Conservation (phyloP, 129 eudicot species). For the Artemisia annua region DNA sequence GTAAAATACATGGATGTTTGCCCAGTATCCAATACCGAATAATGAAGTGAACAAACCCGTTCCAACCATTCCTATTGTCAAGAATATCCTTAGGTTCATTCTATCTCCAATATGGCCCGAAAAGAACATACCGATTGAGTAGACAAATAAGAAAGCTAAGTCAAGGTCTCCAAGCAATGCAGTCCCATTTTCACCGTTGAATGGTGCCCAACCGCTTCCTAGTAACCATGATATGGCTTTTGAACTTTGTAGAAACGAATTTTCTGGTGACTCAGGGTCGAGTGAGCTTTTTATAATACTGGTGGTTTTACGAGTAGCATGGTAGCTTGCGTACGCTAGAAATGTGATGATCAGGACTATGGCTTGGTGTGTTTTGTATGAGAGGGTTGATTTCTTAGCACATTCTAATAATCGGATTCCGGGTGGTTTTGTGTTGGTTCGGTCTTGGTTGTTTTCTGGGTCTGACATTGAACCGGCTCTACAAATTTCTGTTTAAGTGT, state of each 20-base stretch:
- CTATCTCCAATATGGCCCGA: conserved; percentile 93
- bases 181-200: conserved; percentile 70
- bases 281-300: conserved; percentile 93
- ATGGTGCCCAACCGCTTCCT: conserved; percentile 87
- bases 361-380: conserved; percentile 74
- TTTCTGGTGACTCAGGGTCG: conserved; percentile 62
- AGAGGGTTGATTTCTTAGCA: conserved; percentile 41
- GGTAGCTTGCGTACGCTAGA: conserved; percentile 72
- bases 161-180: conserved; percentile 88
- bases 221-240: conserved; percentile 38
- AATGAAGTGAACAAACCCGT: conserved; percentile 87
- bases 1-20: conserved; percentile 65
- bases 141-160: conserved; percentile 77
- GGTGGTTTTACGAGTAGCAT: conserved; percentile 83
- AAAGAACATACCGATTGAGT: conserved; percentile 85
- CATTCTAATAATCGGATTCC: conserved; percentile 66
- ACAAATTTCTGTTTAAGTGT: neutral
- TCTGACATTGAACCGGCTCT: conserved; percentile 48
- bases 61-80: conserved; percentile 94
- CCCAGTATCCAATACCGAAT: conserved; percentile 91
- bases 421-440: conserved; percentile 43
- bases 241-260: conserved; percentile 44
- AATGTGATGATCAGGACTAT: conserved; percentile 74
- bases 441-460: conserved; percentile 23
- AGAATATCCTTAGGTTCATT: conserved; percentile 74